Evolutionary conservation across 2,329 filamentous ascomycete species (phyloP), one percentile per base, ranked within the genome.

Genomic region (Fusarium newnesense): DNA sequence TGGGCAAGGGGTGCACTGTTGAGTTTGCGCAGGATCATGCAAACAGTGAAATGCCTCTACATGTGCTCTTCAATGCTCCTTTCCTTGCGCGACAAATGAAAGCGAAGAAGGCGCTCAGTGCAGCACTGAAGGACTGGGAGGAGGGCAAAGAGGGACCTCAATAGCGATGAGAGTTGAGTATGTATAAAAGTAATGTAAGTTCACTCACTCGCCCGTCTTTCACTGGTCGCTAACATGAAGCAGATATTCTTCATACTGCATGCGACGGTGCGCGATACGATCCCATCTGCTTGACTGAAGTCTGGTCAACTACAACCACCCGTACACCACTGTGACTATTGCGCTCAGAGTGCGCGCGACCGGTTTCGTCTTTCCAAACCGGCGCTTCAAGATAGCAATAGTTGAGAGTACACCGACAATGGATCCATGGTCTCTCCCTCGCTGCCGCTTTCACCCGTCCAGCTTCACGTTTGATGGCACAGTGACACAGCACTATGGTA

Each of bases 11-110:
- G 12, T 88, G 87, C 7, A 83, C 87, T 54, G 84, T 95, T 61
- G 87, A 89, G 18, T 96, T 97, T 80, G 92, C 91, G 8, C 82
- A 85, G n/a, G 89, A 92, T 66, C 94, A 97, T 85, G 94, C 93
- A 53, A 94, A 95, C 85, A 89, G 90, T 70, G 81, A 81, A 36
- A 85, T 87, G 74, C 81, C 92, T 18, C 79, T 94, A 46, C 88
- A 88, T 34, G 82, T 84, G 53, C 80, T 88, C 46, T 93, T 93
- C 77, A 91, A 91, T 76, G 82, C 83, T 4, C 81, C 83, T 0
- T 90, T 94, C 75, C 82, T 87, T 64, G 85, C 82, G 77, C 82
- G 84, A 40, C 91, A 94, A 78, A 81, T 81, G 52, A 84, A 82
- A 77, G 91, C 90, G 1, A 83, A 82, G 10, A 83, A 80, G 78